Evolutionary conservation across 2,329 filamentous ascomycete genomes (phyloP).

Genomic region (Blastomyces gilchristii): DNA sequence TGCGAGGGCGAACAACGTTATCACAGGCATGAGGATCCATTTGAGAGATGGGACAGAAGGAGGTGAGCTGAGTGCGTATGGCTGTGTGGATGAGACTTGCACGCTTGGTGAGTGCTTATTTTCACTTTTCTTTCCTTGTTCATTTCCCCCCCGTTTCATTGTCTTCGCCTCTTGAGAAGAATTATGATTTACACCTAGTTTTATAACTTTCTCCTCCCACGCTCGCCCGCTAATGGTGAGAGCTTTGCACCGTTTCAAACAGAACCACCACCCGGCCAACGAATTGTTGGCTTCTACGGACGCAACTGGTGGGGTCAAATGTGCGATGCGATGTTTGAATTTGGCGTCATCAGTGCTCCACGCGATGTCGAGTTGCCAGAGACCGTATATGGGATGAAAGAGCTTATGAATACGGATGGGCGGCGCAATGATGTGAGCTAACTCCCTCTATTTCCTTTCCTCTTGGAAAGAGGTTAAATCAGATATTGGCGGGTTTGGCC

Average conservation of each 20-base stretch:
- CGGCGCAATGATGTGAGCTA: not conserved
- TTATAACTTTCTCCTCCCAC: not conserved
- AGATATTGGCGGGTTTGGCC: not conserved
- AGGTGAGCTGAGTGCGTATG: slow-evolving; percentile 15
- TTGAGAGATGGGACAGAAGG: slow-evolving; percentile 17
- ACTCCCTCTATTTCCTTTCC: not conserved
- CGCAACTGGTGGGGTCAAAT: slow-evolving; percentile 22
- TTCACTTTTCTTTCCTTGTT: not conserved
- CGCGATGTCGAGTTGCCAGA: slow-evolving; percentile 31
- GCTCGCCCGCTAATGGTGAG: not conserved
- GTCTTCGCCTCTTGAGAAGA: not conserved
- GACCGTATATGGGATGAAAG: slow-evolving; percentile 33
- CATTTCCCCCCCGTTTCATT: not conserved
- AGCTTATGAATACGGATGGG: slow-evolving; percentile 22
- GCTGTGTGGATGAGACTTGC: not conserved
- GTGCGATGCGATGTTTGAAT: slow-evolving; percentile 26
- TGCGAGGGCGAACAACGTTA: slow-evolving; percentile 10
- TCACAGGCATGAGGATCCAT: slow-evolving; percentile 25
- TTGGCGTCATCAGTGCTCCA: slow-evolving; percentile 41
- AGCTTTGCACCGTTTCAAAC: not conserved
- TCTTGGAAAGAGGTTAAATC: not conserved
- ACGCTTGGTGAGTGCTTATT: slow-evolving; percentile 4
- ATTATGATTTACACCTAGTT: not conserved
- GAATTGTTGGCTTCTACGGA: slow-evolving; percentile 41
- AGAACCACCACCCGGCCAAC: slow-evolving; percentile 26